phyloP scores from a whole-genome alignment of 2,329 filamentous ascomycete species.

The Beauveria scarabaeidicola region DNA sequence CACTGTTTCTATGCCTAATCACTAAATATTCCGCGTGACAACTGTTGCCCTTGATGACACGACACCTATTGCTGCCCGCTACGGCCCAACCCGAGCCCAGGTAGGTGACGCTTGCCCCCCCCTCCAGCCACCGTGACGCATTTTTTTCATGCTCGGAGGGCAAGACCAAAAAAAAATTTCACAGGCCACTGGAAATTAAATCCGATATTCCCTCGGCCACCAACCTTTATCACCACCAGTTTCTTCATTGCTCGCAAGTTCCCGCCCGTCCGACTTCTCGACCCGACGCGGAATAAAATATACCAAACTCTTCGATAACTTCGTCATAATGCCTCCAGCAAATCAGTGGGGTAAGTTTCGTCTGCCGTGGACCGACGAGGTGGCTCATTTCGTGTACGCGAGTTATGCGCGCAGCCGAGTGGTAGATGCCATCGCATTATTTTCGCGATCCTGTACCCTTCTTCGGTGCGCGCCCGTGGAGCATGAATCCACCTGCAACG shows the following conservation, averaged over 20 bases:
- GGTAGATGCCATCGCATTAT: neutral
- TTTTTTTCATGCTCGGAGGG: neutral
- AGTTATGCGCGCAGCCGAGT: neutral
- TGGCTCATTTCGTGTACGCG: neutral
- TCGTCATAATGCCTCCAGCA: slow-evolving; percentile 32
- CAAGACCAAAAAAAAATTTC: neutral
- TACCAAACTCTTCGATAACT: neutral
- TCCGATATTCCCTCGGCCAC: neutral
- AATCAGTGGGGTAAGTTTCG: slow-evolving; percentile 34
- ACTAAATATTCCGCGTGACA: too few relatives aligned
- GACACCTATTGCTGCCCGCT: neutral
- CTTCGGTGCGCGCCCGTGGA: neutral
- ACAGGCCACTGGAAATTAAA: neutral
- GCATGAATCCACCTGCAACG: neutral
- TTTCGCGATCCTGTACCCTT: neutral
- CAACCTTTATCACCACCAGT: neutral
- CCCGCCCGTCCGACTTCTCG: neutral
- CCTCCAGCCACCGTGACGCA: neutral
- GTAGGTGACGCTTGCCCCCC: slow-evolving; percentile 4
- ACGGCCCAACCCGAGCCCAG: neutral
- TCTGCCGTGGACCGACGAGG: neutral
- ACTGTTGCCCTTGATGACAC: neutral
- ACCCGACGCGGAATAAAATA: neutral
- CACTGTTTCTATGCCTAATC: too few relatives aligned
- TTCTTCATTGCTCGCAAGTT: neutral